Percentiles rank a stretch among this genome's conserved stretches.
Conservation (phyloP, 2,329 filamentous ascomycete genomes). For the Elsinoe arachidis region DNA sequence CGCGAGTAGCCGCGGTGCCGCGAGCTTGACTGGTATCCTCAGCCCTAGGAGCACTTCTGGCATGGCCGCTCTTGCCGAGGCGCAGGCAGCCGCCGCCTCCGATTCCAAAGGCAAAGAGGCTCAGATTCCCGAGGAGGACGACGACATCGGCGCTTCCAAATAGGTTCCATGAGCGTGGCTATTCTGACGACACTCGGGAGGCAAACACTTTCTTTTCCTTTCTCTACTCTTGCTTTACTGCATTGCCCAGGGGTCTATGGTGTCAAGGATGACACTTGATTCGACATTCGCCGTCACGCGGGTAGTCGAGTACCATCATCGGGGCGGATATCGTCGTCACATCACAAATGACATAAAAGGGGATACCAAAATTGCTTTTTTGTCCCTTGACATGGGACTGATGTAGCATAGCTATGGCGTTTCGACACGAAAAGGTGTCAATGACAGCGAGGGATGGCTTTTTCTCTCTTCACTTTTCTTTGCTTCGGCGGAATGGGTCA, state of each 20-base stretch:
- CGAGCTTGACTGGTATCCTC: conserved; percentile 22
- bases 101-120: conserved; percentile 4
- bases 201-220: neutral
- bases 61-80: neutral
- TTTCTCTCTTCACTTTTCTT: neutral
- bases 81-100: neutral
- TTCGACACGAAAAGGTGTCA: neutral
- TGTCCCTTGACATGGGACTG: neutral
- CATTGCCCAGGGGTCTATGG: conserved; percentile 7
- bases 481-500: neutral
- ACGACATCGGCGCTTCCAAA: conserved; percentile 1
- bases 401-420: conserved; percentile 8
- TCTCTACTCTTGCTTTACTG: neutral
- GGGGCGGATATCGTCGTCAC: neutral
- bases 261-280: neutral
- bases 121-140: neutral
- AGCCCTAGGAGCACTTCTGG: conserved; percentile 4
- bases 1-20: conserved; percentile 11
- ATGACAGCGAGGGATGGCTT: neutral
- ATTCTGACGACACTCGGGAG: neutral
- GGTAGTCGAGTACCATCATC: neutral
- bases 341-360: neutral
- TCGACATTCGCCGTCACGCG: neutral
- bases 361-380: conserved; percentile 6
- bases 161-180: neutral